Evolutionary conservation across 208 protist species (phyloP).

Genomic region (Trypanosomatidae sp.): DNA sequence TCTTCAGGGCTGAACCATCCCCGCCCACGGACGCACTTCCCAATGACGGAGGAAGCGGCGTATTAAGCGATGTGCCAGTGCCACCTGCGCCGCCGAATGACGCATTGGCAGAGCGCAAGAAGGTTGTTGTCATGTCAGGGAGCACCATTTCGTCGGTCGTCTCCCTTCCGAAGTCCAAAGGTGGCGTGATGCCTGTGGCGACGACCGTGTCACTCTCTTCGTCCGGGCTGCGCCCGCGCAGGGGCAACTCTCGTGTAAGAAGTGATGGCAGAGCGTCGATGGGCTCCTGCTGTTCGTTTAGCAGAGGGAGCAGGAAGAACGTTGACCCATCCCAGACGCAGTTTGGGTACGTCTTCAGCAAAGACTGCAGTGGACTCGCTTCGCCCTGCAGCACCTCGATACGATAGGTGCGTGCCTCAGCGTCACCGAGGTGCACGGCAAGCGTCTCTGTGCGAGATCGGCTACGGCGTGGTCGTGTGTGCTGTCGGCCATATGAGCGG

Average conservation of each 20-base stretch:
- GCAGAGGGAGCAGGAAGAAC: slow-evolving; percentile 37
- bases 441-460: slow-evolving; percentile 13
- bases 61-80: not conserved
- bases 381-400: slow-evolving; percentile 20
- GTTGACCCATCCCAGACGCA: slow-evolving; percentile 36
- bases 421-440: slow-evolving; percentile 36
- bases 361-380: slow-evolving; percentile 27
- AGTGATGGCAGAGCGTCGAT: slow-evolving; percentile 4
- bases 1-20: not conserved
- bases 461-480: not conserved
- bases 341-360: slow-evolving; percentile 22
- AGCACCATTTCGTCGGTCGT: slow-evolving; percentile 7
- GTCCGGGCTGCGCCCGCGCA: slow-evolving; percentile 7
- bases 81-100: slow-evolving; percentile 5
- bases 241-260: not conserved
- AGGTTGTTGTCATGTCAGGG: slow-evolving; percentile 6
- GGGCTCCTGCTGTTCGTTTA: slow-evolving; percentile 13
- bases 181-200: not conserved
- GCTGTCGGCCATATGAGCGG: slow-evolving; percentile 1
- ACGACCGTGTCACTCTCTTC: slow-evolving; percentile 1
- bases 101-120: slow-evolving; percentile 13
- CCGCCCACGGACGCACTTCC: not conserved
- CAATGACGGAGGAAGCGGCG: not conserved
- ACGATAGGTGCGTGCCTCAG: slow-evolving; percentile 34
- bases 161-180: slow-evolving; percentile 4